Conservation (phyloP, 805 yeast genomes). For the Barnettozyma wickerhamii region DNA sequence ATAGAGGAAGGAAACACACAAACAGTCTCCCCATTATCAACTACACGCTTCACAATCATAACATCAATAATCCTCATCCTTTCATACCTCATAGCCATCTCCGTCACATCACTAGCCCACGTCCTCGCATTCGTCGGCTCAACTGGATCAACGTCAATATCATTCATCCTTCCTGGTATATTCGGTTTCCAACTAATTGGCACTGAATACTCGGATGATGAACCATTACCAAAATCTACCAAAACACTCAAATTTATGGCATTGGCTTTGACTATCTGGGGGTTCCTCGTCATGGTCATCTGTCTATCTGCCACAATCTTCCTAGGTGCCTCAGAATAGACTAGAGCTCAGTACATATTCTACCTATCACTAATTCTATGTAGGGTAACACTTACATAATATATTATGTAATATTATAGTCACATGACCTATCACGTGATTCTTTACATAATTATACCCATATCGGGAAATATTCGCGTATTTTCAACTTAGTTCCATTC, state of each 20-base stretch:
- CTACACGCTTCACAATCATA: constrained; percentile 42
- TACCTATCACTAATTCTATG: not conserved
- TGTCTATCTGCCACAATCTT: constrained; percentile 38
- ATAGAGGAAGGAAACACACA: constrained; percentile 28
- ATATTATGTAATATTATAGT: too few species aligned
- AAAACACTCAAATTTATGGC: constrained; percentile 31
- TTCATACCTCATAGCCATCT: constrained; percentile 61
- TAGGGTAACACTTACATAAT: too few species aligned
- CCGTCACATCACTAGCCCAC: constrained; percentile 69
- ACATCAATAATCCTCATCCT: constrained; percentile 47
- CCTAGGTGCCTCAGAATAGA: constrained; percentile 25
- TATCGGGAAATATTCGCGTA: too few species aligned
- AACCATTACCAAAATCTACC: constrained; percentile 26
- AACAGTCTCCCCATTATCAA: constrained; percentile 24
- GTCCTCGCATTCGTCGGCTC: constrained; percentile 89
- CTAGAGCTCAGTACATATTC: not conserved
- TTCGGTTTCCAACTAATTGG: constrained; percentile 75
- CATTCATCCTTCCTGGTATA: constrained; percentile 85
- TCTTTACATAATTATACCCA: too few species aligned
- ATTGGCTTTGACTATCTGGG: constrained; percentile 42
- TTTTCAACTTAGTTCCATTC: not conserved
- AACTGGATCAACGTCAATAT: constrained; percentile 88
- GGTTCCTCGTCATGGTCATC: constrained; percentile 45
- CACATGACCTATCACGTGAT: too few species aligned
- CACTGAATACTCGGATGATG: constrained; percentile 32